phyloP scores from a whole-genome alignment of 2,329 filamentous ascomycete genomes.

The Colletotrichum agaves region DNA sequence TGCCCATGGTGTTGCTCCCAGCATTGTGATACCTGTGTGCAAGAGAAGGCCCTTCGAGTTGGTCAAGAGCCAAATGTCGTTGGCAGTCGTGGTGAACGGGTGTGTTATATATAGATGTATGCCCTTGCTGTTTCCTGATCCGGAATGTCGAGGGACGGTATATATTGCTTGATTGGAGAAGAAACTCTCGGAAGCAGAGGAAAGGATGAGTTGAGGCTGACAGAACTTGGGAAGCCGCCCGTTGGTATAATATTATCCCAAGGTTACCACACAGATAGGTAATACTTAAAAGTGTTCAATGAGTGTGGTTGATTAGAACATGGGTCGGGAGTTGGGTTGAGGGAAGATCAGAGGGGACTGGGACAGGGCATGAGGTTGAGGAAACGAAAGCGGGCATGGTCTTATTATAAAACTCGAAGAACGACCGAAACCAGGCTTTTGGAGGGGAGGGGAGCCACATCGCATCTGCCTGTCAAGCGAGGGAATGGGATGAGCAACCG shows the following conservation, averaged over 20 bases:
- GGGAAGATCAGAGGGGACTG: constrained; percentile 3
- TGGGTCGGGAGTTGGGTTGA: constrained; percentile 21
- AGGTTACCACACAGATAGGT: constrained; percentile 25
- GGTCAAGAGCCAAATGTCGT: constrained; percentile 1
- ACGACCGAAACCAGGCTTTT: constrained; percentile 26
- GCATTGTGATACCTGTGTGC: constrained; percentile 11
- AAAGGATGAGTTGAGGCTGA: constrained; percentile 6
- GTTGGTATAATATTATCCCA: constrained; percentile 19
- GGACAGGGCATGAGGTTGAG: constrained; percentile 16
- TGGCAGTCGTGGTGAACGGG: constrained; percentile 1
- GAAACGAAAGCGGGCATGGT: constrained; percentile 34
- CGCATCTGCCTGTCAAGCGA: constrained; percentile 33
- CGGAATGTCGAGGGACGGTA: constrained; percentile 7
- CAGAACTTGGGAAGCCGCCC: neutral
- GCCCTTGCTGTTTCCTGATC: neutral
- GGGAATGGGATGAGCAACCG: constrained; percentile 33
- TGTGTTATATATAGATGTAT: constrained; percentile 1
- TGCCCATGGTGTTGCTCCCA: constrained; percentile 6
- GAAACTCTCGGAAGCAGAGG: neutral
- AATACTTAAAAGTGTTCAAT: constrained; percentile 22
- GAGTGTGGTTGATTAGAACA: constrained; percentile 29
- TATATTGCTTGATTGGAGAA: neutral
- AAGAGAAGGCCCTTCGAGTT: constrained; percentile 3
- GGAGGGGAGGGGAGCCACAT: constrained; percentile 3
- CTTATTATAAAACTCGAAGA: constrained; percentile 37